Base-by-base conservation (phyloP, 345 rosid genomes). In the Microcos paniculata region DNA sequence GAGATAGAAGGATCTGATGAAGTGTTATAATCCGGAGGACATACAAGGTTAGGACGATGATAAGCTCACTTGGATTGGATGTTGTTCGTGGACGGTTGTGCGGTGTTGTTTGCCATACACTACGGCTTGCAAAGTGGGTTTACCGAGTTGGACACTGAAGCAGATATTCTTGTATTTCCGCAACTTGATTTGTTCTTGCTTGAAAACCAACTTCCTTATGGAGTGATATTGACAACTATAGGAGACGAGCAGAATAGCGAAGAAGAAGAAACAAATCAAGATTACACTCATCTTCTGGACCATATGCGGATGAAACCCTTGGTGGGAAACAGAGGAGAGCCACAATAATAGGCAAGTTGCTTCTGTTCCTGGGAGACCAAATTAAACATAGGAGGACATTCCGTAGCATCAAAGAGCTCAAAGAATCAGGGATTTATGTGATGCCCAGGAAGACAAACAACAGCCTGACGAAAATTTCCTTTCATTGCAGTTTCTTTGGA, bases 191-290 rank as follows among this genome's bases (percentile, higher is more conserved):
- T 83, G 69, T 56, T 80, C 63, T 59, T 80, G 74, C 70, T 77
- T 0, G 81, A 83, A 48, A 81, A 80, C 14, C 80, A 83, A 52
- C 23, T 83, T 28, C 86, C 83, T 16, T 77, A 15, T 14, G 11
- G 4, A 1, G 55, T 83, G n/a, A 6, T 19, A 11, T n/a, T 78
- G 51, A 40, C 13, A 19, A 64, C 9, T 9, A 24, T 35, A 26
- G 16, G 1, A 7, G 71, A 35, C 6, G 38, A 6, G 38, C 2
- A 35, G 38, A 35, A 35, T 2, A 35, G 38, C 38, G 3, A 35
- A 35, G 38, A 35, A 30, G 24, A 12, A 15, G 45, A 3, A 11
- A 28, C 12, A 18, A 30, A 40, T 7, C 9, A 4, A 10, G 14
- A 11, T 58, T 26, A 24, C 46, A 21, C 14, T 70, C 85, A 82